phyloP scores from a whole-genome alignment of 371 early-diverging fungal genomes.

The Funneliformis caledonium region DNA sequence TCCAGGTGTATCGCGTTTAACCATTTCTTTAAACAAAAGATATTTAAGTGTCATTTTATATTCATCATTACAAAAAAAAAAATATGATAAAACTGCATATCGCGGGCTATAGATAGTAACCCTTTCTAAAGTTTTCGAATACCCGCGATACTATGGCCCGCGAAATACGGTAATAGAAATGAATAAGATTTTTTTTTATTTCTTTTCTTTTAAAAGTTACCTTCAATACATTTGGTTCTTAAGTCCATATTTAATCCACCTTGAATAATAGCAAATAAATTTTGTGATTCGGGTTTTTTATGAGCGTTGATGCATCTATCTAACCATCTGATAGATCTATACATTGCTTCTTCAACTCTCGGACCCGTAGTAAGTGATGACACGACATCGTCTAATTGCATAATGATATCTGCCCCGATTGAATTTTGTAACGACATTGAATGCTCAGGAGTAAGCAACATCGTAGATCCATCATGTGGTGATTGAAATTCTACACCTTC shows the following conservation, averaged over 20 bases:
- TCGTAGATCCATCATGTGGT: constrained; percentile 80
- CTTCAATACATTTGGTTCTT: constrained; percentile 76
- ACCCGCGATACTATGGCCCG: too few relatives aligned
- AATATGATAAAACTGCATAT: too few relatives aligned
- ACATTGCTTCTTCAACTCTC: constrained; percentile 92
- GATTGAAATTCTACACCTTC: constrained; percentile 92
- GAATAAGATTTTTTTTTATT: too few relatives aligned
- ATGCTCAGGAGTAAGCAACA: constrained; percentile 95
- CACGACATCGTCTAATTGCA: constrained; percentile 98
- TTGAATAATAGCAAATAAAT: constrained; percentile 96
- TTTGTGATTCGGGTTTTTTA: constrained; percentile 75
- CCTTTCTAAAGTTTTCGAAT: too few relatives aligned
- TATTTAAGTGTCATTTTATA: too few relatives aligned
- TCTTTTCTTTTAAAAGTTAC: constrained; percentile 18
- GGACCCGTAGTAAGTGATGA: constrained; percentile 83
- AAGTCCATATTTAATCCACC: constrained; percentile 86
- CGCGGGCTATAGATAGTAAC: too few relatives aligned
- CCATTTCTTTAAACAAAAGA: constrained; percentile 64
- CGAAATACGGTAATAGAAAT: too few relatives aligned
- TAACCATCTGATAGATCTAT: constrained; percentile 93
- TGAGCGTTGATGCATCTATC: constrained; percentile 91
- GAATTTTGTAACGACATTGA: constrained; percentile 91
- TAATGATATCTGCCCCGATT: constrained; percentile 97
- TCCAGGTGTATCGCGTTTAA: constrained; percentile 87
- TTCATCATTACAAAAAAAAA: too few relatives aligned